Conservation (phyloP, 208 protist species). For the Kentomonas sorsogonicus region DNA sequence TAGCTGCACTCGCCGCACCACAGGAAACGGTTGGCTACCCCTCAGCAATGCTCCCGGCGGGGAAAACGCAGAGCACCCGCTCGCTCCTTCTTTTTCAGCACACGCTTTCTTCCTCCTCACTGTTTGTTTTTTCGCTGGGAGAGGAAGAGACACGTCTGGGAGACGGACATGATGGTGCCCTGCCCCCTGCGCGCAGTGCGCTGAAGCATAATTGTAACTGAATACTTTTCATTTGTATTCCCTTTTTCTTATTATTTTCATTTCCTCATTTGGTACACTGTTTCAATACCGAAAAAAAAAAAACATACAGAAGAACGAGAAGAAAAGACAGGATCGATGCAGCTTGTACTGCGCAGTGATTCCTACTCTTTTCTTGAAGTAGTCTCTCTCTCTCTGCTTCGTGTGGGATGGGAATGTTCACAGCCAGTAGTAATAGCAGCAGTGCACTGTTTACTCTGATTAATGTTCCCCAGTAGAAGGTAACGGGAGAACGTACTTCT, state of each 20-base stretch:
- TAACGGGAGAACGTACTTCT: too few species aligned
- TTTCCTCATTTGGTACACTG: conserved; percentile 15
- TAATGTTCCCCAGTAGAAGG: too few species aligned
- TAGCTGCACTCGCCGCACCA: too few species aligned
- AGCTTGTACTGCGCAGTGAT: neutral
- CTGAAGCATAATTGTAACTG: neutral
- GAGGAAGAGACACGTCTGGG: neutral
- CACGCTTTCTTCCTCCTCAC: conserved; percentile 22
- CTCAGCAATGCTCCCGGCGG: too few species aligned
- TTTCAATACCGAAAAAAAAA: conserved; percentile 7
- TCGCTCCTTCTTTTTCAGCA: too few species aligned
- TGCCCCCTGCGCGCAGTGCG: neutral
- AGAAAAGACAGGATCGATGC: neutral
- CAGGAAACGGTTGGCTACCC: too few species aligned
- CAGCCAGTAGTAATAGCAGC: too few species aligned
- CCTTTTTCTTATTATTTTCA: conserved; percentile 24
- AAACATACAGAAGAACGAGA: neutral
- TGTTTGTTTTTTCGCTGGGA: conserved; percentile 52
- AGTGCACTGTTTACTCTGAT: too few species aligned
- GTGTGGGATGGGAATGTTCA: too few species aligned
- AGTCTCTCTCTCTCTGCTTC: too few species aligned
- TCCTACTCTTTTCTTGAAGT: neutral
- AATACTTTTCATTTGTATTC: conserved; percentile 5
- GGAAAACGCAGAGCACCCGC: too few species aligned
- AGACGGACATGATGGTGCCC: neutral